phyloP scores from a whole-genome alignment of 768 basidiomycete genomes.

The Trametes sanguinea region DNA sequence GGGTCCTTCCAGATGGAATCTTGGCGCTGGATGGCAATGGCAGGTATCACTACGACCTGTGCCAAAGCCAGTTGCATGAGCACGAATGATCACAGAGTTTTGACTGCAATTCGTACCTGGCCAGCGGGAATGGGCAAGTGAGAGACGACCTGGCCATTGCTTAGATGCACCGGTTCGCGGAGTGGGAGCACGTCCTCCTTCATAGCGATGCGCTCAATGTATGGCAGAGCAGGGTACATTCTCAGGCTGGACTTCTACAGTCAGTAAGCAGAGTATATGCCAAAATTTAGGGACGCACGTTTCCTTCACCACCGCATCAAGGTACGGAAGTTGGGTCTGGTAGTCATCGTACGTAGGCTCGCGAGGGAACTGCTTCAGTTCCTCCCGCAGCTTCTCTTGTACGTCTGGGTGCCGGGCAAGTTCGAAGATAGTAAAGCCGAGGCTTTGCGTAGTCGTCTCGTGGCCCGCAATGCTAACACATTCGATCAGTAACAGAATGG shows the following conservation, averaged over 20 bases:
- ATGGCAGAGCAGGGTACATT: slow-evolving; percentile 51
- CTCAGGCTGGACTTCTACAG: slow-evolving; percentile 33
- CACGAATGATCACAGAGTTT: no score
- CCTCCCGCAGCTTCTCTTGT: slow-evolving; percentile 39
- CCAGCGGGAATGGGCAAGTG: slow-evolving; percentile 12
- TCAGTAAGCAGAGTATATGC: background rate
- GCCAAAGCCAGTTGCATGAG: background rate
- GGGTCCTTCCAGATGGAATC: slow-evolving; percentile 29
- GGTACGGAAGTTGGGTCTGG: slow-evolving; percentile 31
- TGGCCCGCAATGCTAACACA: slow-evolving; percentile 36
- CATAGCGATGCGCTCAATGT: slow-evolving; percentile 51
- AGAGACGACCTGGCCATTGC: slow-evolving; percentile 8
- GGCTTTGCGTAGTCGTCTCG: slow-evolving; percentile 40
- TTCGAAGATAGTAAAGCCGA: slow-evolving; percentile 38
- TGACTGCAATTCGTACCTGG: background rate
- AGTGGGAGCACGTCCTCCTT: slow-evolving; percentile 53
- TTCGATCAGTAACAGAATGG: no score
- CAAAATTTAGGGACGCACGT: background rate
- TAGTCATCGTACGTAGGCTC: slow-evolving; percentile 38
- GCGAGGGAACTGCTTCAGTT: slow-evolving; percentile 32
- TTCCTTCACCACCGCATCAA: slow-evolving; percentile 29
- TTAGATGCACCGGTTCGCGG: slow-evolving; percentile 27
- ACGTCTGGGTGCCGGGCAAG: slow-evolving; percentile 38
- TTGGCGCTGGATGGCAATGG: slow-evolving; percentile 16
- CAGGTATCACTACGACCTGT: slow-evolving; percentile 13